Conservation (phyloP, 306 rosid species). For the Cicer pinnatifidum region DNA sequence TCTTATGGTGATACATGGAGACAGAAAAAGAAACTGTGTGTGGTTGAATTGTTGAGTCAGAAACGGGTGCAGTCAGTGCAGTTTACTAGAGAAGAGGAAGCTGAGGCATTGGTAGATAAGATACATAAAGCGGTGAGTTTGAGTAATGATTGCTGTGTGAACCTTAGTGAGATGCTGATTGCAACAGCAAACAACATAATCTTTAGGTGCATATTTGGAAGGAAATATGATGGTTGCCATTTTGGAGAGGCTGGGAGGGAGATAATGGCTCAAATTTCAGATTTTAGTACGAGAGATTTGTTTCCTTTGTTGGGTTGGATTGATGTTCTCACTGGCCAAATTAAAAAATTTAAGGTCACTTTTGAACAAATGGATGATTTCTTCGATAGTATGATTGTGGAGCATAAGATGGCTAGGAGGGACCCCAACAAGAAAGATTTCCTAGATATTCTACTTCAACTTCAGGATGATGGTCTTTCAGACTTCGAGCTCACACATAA, state of each 20-base stretch:
- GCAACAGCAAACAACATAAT: conserved; percentile 39
- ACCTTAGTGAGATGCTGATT: conserved; percentile 43
- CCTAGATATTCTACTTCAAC: conserved; percentile 47
- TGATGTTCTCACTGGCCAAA: conserved; percentile 39
- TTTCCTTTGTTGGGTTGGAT: conserved; percentile 49
- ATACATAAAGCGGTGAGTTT: conserved; percentile 13
- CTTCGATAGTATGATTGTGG: conserved; percentile 42
- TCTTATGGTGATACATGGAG: conserved; percentile 47
- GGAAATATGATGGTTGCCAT: conserved; percentile 31
- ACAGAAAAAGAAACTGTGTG: conserved; percentile 47
- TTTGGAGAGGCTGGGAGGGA: conserved; percentile 14
- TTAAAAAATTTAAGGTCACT: conserved; percentile 24
- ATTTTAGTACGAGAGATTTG: conserved; percentile 40
- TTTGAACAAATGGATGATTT: conserved; percentile 35
- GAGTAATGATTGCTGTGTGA: conserved; percentile 23
- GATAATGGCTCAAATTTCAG: conserved; percentile 15
- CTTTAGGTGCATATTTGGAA: conserved; percentile 39
- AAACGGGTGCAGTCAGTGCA: conserved; percentile 43
- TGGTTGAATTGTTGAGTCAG: conserved; percentile 41
- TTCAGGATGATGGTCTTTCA: conserved; percentile 29
- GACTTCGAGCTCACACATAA: conserved; percentile 41
- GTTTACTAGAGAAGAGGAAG: conserved; percentile 44
- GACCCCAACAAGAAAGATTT: conserved; percentile 35
- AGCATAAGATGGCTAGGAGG: conserved; percentile 27
- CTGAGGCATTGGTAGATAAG: conserved; percentile 24